Percentiles rank a stretch among this genome's conserved stretches.
Conservation (phyloP, 331 rosid species). For the Telfairia occidentalis region DNA sequence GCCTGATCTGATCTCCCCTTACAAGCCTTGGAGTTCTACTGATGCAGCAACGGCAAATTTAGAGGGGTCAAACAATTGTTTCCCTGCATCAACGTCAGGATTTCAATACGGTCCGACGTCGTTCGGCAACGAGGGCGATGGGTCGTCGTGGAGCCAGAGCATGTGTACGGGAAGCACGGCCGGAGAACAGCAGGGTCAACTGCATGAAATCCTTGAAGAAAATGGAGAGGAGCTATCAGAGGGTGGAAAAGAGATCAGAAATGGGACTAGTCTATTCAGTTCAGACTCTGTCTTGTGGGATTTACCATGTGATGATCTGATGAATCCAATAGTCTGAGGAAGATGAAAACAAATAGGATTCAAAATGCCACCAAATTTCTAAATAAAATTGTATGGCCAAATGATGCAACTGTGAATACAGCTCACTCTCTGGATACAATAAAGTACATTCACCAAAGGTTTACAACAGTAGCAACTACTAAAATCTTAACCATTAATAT, state of each 20-base stretch:
- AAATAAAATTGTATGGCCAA: conserved; percentile 11
- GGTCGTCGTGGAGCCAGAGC: conserved; percentile 81
- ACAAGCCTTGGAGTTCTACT: conserved; percentile 51
- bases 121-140: conserved; percentile 46
- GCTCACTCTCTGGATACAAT: conserved; percentile 25
- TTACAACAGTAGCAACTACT: background rate
- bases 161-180: conserved; percentile 69
- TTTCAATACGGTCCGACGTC: conserved; percentile 44
- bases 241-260: conserved; percentile 49
- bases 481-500: background rate
- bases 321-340: conserved; percentile 45
- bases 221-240: conserved; percentile 37
- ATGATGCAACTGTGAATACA: conserved; percentile 50
- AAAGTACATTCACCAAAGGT: background rate
- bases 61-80: conserved; percentile 45
- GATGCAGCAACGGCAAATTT: conserved; percentile 34
- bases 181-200: conserved; percentile 48
- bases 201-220: conserved; percentile 50
- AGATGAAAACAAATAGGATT: conserved; percentile 7
- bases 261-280: conserved; percentile 54
- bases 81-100: conserved; percentile 36
- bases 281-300: conserved; percentile 81
- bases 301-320: conserved; percentile 62
- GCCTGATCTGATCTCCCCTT: conserved; percentile 38
- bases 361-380: conserved; percentile 16